Evolutionary conservation across 116 monocot species (phyloP).

Genomic region (Iris pallida): DNA sequence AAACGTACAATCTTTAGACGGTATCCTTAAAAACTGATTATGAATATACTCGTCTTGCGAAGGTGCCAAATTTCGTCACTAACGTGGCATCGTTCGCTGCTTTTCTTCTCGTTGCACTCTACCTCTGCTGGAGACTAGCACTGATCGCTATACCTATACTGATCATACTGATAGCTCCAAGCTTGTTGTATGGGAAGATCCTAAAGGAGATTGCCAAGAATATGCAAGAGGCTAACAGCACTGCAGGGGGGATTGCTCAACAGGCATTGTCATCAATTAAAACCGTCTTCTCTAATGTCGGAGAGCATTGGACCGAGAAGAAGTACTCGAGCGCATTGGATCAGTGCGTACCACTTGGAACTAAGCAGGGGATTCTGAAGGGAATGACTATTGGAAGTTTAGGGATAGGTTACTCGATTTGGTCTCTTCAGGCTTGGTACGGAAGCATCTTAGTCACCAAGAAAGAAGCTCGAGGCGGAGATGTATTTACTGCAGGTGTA

Average conservation of each 20-base stretch:
- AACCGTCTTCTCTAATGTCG: slow-evolving; percentile 3
- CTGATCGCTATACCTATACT: background rate
- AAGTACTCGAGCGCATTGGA: slow-evolving; percentile 4
- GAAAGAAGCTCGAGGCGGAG: background rate
- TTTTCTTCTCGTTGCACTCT: background rate
- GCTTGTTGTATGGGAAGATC: background rate
- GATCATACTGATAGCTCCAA: background rate
- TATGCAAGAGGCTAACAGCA: background rate
- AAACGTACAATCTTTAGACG: background rate
- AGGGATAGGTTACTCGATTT: background rate
- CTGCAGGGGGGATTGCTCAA: background rate
- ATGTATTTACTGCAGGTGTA: slow-evolving; percentile 9
- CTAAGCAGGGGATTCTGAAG: slow-evolving; percentile 2
- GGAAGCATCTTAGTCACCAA: slow-evolving; percentile 4
- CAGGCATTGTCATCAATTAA: slow-evolving; percentile 4
- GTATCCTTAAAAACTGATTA: no score
- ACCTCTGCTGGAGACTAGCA: slow-evolving; percentile 12
- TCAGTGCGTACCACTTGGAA: background rate
- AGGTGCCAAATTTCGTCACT: slow-evolving; percentile 6
- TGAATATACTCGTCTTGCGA: background rate
- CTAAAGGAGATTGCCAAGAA: background rate
- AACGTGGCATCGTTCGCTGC: background rate
- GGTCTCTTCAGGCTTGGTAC: slow-evolving; percentile 2
- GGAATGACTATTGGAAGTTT: slow-evolving; percentile 7
- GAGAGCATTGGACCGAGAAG: background rate